Base-by-base conservation (phyloP, 202 grass and related monocot genomes). In the Brachypodium distachyon region DNA sequence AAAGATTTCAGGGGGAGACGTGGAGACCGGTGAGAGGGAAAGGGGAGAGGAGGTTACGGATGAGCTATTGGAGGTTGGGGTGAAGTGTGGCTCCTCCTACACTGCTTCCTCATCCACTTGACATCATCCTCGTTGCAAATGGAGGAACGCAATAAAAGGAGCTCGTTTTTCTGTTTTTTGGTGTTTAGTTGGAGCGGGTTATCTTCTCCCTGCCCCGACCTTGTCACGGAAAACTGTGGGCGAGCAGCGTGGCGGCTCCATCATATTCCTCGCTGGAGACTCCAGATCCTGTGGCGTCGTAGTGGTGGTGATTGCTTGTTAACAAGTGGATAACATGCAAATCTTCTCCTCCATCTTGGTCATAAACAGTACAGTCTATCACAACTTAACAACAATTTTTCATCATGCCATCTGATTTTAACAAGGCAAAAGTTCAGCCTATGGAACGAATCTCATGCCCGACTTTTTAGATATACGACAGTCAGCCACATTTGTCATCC, bases 91-190 rank as follows among this genome's bases (percentile, higher is more conserved):
- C 76, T 87, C 84, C 89, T 94, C 84, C 83, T 78, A 89, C 91
- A 88, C 91, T 80, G 42, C 87, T 90, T 94, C 82, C 95, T 97
- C 88, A 88, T 94, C 91, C 89, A 86, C 64, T 88, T 77, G 77
- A 76, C 87, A 61, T 92, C 89, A 84, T 13, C 58, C 41, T 37
- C 60, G 14, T 11, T 37, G 25, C 67, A 50, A 74, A 66, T 59
- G 53, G 42, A 61, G 9, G n/a, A 33, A n/a, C 61, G 74, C 40
- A 23, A 32, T 25, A 59, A 76, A 40, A 27, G 17, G 1, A 7
- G 8, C 7, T 17, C 8, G 11, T 56, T 27, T 58, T 18, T 47
- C 11, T 0, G 31, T 47, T 60, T 22, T 12, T 22, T 32, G 44
- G 22, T 43, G 55, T 48, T 76, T 27, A 48, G 41, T 72, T 19